A percentile compares a stretch with the other conserved stretches of the same genome.
Conservation (phyloP, 352 stramenopile genomes). For the Phytophthora uliginosa region DNA sequence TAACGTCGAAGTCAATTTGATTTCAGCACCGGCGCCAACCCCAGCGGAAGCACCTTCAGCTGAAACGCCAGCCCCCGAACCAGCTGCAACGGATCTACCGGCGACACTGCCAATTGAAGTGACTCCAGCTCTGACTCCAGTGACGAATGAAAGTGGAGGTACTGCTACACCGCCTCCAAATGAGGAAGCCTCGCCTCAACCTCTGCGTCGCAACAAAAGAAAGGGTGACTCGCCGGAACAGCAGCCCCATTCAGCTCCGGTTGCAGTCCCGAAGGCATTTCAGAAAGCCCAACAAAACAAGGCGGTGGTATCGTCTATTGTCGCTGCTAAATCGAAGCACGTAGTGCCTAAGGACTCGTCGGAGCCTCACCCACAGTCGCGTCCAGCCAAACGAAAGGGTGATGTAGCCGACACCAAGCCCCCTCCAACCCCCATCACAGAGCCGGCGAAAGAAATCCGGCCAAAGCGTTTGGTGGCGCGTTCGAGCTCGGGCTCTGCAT, state of each 20-base stretch:
- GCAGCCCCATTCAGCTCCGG: conserved; percentile 2
- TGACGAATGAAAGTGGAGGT: background rate
- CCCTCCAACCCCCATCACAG: conserved; percentile 14
- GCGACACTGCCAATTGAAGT: background rate
- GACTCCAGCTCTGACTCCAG: background rate
- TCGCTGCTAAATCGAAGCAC: conserved; percentile 6
- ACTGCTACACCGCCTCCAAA: background rate
- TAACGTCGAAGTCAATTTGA: conserved; percentile 11
- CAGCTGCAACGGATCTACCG: background rate
- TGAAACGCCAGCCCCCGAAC: background rate
- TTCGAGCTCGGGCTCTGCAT: conserved; percentile 7
- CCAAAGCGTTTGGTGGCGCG: conserved; percentile 24
- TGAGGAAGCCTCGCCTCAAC: conserved; percentile 10
- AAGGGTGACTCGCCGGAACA: conserved; percentile 23
- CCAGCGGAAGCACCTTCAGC: conserved; percentile 6
- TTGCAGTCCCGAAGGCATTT: conserved; percentile 6
- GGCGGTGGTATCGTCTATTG: background rate
- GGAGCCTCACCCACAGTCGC: conserved; percentile 8
- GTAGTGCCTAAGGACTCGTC: background rate
- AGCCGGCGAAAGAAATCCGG: conserved; percentile 12
- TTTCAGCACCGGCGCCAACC: conserved; percentile 8
- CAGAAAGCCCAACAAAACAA: background rate
- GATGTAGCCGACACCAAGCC: conserved; percentile 19
- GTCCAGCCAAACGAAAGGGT: conserved; percentile 29
- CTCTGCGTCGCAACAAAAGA: conserved; percentile 26